Evolutionary conservation across 2,329 filamentous ascomycete genomes (phyloP), one percentile per base, ranked within the genome.

Genomic region (Aspergillus melleus): DNA sequence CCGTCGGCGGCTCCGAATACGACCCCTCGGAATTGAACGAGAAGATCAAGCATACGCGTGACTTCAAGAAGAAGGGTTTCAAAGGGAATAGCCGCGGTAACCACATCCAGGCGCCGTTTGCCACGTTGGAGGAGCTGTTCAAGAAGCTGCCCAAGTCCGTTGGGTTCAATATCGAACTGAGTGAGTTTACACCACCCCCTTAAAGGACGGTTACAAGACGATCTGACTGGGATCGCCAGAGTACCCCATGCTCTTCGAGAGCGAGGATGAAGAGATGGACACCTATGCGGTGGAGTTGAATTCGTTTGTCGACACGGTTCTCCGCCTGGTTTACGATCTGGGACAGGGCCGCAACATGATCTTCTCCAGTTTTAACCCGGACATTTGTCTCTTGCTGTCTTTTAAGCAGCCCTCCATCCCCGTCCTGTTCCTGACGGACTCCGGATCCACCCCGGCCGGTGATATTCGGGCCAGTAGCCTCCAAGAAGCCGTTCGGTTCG

Each of bases 101-200:
- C 72, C 96, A 96, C 69, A 98, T 99, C 69, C 94, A 98, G 74
- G 92, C 91, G 0, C 92, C 94, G 0, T 99, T 99, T 77, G 93
- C 94, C 8, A 99, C 95, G 0, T 82, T 99, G 4, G 92, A 97
- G 75, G 92, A 97, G 63, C 88, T 98, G 73, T 97, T 99, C 79
- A 85, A 86, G 69, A 89, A 93, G 71, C 80, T 99, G 0, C 92
- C 92, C 0, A 85, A 90, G 63, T 83, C 86, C 14, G 90, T 96
- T 22, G 93, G 95, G 14, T 99, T 99, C 84, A 98, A 99, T 77
- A 96, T 99, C 67, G 95, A 99, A 80, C 90, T 99, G 85, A 98
- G 81, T 83, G 73, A 72, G 80, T 76, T 63, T 47, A 30, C 52
- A 51, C 20, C 26, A 49, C 61, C 57, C 52, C 39, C 47, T 6